A percentile compares a stretch with the other conserved stretches of the same genome.
Evolutionary conservation across 2,329 filamentous ascomycete genomes (phyloP).

Genomic region (Trichoderma asperellum): DNA sequence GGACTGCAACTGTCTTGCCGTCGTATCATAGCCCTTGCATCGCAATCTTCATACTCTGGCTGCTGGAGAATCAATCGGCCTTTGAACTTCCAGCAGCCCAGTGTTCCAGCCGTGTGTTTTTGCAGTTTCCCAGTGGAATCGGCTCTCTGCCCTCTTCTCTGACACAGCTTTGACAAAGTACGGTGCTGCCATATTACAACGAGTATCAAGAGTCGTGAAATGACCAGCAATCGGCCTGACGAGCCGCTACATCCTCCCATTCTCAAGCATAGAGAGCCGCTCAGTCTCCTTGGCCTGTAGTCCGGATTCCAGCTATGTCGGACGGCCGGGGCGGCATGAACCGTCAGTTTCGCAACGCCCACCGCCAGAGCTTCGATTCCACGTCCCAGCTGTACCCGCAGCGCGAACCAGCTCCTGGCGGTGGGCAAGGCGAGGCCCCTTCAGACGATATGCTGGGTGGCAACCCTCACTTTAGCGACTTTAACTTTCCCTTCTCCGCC

Average conservation of each 20-base stretch:
- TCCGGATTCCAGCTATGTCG: constrained; percentile 36
- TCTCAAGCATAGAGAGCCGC: background rate
- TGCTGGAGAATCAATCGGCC: constrained; percentile 25
- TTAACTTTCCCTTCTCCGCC: constrained; percentile 54
- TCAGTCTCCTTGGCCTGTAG: constrained; percentile 11
- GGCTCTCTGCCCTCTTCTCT: background rate
- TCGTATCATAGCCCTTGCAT: constrained; percentile 1
- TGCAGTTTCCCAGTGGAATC: background rate
- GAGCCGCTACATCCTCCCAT: constrained; percentile 8
- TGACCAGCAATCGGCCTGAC: constrained; percentile 21
- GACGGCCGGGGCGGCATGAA: constrained; percentile 38
- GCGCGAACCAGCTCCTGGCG: constrained; percentile 31
- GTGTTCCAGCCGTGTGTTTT: constrained; percentile 2
- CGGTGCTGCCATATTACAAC: constrained; percentile 2
- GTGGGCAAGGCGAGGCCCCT: constrained; percentile 33
- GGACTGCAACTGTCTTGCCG: background rate
- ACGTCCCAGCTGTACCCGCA: constrained; percentile 36
- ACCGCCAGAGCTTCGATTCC: constrained; percentile 36
- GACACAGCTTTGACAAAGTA: background rate
- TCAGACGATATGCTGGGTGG: constrained; percentile 47
- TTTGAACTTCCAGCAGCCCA: constrained; percentile 24
- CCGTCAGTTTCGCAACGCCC: constrained; percentile 40
- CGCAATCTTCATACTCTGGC: constrained; percentile 1
- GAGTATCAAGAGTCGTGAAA: constrained; percentile 13
- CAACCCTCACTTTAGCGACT: constrained; percentile 55